Conservation (phyloP, 2,329 filamentous ascomycete species). For the Nemania sp. region DNA sequence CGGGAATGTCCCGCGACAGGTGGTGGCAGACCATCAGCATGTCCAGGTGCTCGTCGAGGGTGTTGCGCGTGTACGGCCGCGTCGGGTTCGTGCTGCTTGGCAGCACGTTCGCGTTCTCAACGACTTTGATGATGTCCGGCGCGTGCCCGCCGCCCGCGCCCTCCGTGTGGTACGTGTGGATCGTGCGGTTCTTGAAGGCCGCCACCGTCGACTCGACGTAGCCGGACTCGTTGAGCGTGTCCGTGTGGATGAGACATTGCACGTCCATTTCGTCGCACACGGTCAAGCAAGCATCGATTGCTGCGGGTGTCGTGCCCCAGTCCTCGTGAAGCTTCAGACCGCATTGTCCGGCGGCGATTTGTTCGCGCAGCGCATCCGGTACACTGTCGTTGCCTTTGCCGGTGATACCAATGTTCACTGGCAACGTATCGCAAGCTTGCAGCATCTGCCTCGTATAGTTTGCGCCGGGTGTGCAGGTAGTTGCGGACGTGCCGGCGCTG, state of each 20-base stretch:
- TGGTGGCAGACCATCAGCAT: constrained; percentile 99
- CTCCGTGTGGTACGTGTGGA: constrained; percentile 97
- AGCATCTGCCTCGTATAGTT: constrained; percentile 87
- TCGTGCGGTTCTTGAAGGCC: constrained; percentile 83
- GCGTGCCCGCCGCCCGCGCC: constrained; percentile 93
- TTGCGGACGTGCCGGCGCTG: constrained; percentile 85
- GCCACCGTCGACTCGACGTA: constrained; percentile 90
- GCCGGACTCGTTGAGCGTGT: constrained; percentile 95
- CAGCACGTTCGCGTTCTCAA: constrained; percentile 85
- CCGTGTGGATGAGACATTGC: constrained; percentile 92
- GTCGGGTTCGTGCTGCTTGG: constrained; percentile 93
- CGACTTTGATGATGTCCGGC: constrained; percentile 92
- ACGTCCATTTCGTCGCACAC: constrained; percentile 92
- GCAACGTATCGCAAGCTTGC: constrained; percentile 78
- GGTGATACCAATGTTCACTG: constrained; percentile 87
- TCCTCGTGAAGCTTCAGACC: constrained; percentile 96
- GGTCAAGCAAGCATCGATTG: constrained; percentile 82
- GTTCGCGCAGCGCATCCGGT: constrained; percentile 71
- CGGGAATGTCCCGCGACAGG: constrained; percentile 86
- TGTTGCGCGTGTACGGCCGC: constrained; percentile 86
- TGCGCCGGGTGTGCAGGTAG: constrained; percentile 87
- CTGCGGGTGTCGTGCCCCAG: constrained; percentile 89
- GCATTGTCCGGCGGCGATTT: constrained; percentile 80
- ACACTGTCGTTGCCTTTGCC: constrained; percentile 90
- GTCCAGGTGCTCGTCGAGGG: constrained; percentile 92